Evolutionary conservation across 2,329 filamentous ascomycete genomes (phyloP), one percentile per base, ranked within the genome.

Genomic region (Hymenotorrendiella dingleyae): DNA sequence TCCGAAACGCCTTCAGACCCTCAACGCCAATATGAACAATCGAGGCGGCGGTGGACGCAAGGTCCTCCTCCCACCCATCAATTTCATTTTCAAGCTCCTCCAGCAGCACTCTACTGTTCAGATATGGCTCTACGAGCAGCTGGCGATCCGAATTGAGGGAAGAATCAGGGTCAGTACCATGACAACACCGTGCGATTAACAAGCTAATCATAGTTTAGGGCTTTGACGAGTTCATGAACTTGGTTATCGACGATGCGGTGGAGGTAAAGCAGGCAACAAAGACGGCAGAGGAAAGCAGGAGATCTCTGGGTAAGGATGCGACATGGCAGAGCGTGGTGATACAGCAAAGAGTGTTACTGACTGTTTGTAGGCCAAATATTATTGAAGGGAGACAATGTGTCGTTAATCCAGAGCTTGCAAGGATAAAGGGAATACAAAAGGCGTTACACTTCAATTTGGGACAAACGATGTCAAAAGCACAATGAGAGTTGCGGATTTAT

Each of bases 141-240:
- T 97, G 41, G 82, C 82, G 11, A 90, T 95, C 61, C 78, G 93
- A 47, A 96, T 98, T 61, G 90, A 97, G 69, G 93, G 93, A 49
- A 95, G 91, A 70, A 95, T 98, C 54, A 80, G 93, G 60, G 91
- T 94, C 66, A 51, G 82, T 66, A 11, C n/a, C 9, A 34, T 12
- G 17, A 7, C 20, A 28, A 11, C 1, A 10, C 4, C 16, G 11
- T 14, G 14, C 12, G 4, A 17, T 29, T 19, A 9, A 12, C 17
- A 21, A 29, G 33, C 22, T 20, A 19, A 34, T 17, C 42, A 14
- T 9, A 28, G 16, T 2, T 26, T 49, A 95, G 89, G 90, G 93
- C 11, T 98, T 98, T 55, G 93, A 98, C 64, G 93, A 98, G 67
- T 98, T 97, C 70, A 96, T 98, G 90, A 98, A 98, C 70, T 73